Base-by-base conservation (phyloP, 176 grass and related monocot species). In the Neostapfia colusana region DNA sequence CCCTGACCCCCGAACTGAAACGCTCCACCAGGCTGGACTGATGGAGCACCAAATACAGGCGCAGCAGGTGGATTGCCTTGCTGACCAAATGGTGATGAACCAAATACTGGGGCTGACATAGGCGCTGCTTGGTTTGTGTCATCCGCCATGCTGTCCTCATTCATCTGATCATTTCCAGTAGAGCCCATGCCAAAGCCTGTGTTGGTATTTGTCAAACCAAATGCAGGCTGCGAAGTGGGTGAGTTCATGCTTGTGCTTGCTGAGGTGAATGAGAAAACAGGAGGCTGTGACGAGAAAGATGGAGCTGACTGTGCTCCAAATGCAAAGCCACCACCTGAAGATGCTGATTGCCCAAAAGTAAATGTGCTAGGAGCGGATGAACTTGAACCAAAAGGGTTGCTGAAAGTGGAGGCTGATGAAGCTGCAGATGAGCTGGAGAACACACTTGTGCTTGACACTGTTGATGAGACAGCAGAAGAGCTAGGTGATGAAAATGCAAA, bases 141-240 rank as follows among this genome's bases (percentile, higher is more conserved):
- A 72, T 85, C 87, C 7, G 78, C 77, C 87, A 90, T 89, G 87
- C 87, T 90, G 72, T 90, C 87, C 6, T 93, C 84, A 72, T 80
- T 87, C 91, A 90, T 90, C 87, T 90, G 87, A 85, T 85, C 87
- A 85, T 82, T 90, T 83, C 74, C 82, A 15, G 78, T 42, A 63
- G 91, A 85, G 63, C 58, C 70, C 79, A 79, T 83, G 49, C 65
- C 45, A 4, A 90, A 85, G 27, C 58, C 60, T 3, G 59, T 66
- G 77, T 75, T 83, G 53, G 67, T 23, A 62, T 73, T 93, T 66
- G 62, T 35, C 46, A 16, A 48, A 45, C 84, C 90, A 84, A 89
- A 89, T 35, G 59, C 54, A 70, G 84, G 72, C 20, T 84, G 84
- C 8, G 76, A 25, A 40, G 83, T 68, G 34, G 82, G 61, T 16